phyloP scores from a whole-genome alignment of 176 grass and related monocot species.

The Typha latifolia region DNA sequence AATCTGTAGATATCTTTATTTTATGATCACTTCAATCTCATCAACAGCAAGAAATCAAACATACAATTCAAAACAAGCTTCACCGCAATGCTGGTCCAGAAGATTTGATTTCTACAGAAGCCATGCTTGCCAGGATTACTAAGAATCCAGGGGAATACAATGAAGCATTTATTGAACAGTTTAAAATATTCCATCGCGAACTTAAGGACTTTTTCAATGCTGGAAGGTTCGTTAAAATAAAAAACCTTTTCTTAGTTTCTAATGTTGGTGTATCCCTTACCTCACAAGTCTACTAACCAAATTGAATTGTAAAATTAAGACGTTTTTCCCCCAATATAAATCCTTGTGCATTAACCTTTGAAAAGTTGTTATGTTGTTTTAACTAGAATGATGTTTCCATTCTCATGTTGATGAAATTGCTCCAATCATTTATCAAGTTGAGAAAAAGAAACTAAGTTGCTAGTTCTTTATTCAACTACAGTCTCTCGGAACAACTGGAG shows the following conservation, averaged over 20 bases:
- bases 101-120: slow-evolving; percentile 98
- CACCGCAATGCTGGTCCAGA: slow-evolving; percentile 95
- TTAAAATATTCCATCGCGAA: slow-evolving; percentile 80
- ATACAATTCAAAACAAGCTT: slow-evolving; percentile 99
- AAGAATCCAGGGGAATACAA: slow-evolving; percentile 66
- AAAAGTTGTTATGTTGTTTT: not conserved
- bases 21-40: slow-evolving; percentile 22
- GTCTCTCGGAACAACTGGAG: slow-evolving; percentile 72
- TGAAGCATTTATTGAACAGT: slow-evolving; percentile 77
- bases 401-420: not conserved
- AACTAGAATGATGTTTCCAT: not conserved
- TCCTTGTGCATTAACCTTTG: not conserved
- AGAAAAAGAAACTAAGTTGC: not conserved
- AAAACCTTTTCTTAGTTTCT: not conserved
- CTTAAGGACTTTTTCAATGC: slow-evolving; percentile 99
- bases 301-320: not conserved
- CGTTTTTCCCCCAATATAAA: not conserved
- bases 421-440: not conserved
- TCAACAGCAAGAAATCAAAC: slow-evolving; percentile 97
- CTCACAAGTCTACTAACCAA: not conserved
- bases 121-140: slow-evolving; percentile 82
- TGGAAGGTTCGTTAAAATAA: slow-evolving; percentile 55
- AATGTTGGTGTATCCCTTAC: not conserved
- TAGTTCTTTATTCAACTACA: slow-evolving; percentile 25
- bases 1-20: slow-evolving; percentile 11